Base-by-base conservation (phyloP, 345 rosid genomes). In the Crucihimalaya himalaica region DNA sequence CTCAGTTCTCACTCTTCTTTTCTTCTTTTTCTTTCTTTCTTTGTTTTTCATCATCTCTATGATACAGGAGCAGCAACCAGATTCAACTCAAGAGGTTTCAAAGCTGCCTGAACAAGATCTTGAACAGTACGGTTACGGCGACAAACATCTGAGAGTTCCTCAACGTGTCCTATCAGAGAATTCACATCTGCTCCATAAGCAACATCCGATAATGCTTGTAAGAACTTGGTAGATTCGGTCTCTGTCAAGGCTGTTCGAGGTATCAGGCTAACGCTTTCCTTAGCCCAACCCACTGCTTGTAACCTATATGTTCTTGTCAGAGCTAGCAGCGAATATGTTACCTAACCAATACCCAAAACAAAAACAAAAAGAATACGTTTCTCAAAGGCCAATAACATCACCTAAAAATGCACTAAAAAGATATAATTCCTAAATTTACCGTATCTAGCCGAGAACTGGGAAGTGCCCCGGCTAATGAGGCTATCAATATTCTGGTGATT, bases 401-500 rank as follows among this genome's bases (percentile, higher is more conserved):
- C 29, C 52, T n/a, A 16, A 20, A 23, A 27, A 39, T 55, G 54
- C 18, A 55, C 18, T 16, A 55, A 39, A 63, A 27, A 60, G 40
- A 28, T 34, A 23, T 16, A 13, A 43, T 68, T 68, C 59, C 15
- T 70, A 13, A 37, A 29, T 70, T 67, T 84, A 92, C 97, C 81
- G 92, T 83, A 71, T 95, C 98, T 73, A 95, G 63, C 78, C 96
- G 91, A 59, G 98, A 95, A 87, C 90, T 84, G 27, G 99, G 99
- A 40, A 95, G 89, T 68, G 99, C 99, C 79, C 99, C 99, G 5
- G 99, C 82, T 77, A 95, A 77, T 42, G 97, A 91, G 13, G 98
- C 89, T 63, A 95, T 78, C 78, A 95, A 77, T 73, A 95, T 79
- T 92, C 98, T 85, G 56, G 94, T 76, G 32, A 92, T 80, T 69